A percentile compares a stretch with the other conserved stretches of the same genome.
Conservation (phyloP, 371 early-diverging fungal genomes). For the Syncephalastrum contaminatum region DNA sequence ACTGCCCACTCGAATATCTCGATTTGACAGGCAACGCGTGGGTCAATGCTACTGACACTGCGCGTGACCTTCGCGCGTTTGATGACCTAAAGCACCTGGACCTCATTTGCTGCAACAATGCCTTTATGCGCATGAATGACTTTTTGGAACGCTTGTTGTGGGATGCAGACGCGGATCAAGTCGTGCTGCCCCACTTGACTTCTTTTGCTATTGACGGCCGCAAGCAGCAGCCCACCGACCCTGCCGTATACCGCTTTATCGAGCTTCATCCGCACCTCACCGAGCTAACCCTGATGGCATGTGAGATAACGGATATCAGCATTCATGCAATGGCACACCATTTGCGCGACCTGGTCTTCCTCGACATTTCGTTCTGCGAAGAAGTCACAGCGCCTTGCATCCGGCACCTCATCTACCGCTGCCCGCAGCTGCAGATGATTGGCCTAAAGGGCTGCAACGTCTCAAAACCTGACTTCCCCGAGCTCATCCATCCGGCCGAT, state of each 20-base stretch:
- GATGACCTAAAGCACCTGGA: conserved; percentile 28
- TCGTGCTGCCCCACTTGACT: conserved; percentile 22
- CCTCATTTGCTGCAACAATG: conserved; percentile 35
- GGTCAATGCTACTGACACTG: conserved; percentile 43
- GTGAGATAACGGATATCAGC: conserved; percentile 39
- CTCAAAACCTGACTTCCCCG: conserved; percentile 27
- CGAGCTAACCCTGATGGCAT: conserved; percentile 32
- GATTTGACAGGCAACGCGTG: conserved; percentile 43
- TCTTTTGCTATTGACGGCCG: conserved; percentile 39
- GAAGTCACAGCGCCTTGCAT: conserved; percentile 25
- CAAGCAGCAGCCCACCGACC: conserved; percentile 24
- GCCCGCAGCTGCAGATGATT: conserved; percentile 27
- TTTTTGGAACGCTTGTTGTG: conserved; percentile 14
- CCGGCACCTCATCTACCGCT: conserved; percentile 22
- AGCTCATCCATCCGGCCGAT: conserved; percentile 11
- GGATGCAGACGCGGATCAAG: conserved; percentile 4
- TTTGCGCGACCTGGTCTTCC: conserved; percentile 23
- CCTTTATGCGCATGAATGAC: conserved; percentile 11
- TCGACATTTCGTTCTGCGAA: conserved; percentile 40
- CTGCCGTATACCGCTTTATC: conserved; percentile 34
- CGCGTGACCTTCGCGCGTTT: conserved; percentile 31
- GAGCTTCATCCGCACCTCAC: conserved; percentile 25
- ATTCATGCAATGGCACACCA: conserved; percentile 23
- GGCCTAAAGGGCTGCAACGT: conserved; percentile 39
- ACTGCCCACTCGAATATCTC: conserved; percentile 31